These are phyloP conservation scores for Pseudopediastrum boryanum DNA, from an alignment of 139 green algal genomes.

Conservation along the genomic window DNA sequence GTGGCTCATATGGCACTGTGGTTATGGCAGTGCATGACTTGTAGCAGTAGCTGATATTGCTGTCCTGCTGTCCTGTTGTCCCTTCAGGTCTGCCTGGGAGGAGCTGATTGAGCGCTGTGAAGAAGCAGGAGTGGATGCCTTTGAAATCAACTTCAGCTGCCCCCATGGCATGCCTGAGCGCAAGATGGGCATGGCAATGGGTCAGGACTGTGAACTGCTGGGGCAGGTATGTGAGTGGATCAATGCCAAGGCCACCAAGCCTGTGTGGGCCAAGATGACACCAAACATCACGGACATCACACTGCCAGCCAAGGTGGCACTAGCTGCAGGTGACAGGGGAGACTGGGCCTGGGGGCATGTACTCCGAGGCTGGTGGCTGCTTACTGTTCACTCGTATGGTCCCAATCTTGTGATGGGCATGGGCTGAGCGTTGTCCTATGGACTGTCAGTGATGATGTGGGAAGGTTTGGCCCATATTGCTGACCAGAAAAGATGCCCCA, in stretches of 20 bases:
- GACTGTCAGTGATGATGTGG: no score
- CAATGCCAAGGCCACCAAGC: slow-evolving; percentile 74
- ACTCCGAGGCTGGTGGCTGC: no score
- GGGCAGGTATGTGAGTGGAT: slow-evolving; percentile 93
- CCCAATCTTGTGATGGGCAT: no score
- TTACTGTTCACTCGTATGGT: no score
- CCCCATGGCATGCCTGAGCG: slow-evolving; percentile 95
- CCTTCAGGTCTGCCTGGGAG: slow-evolving; percentile 82
- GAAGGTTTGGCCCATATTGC: no score
- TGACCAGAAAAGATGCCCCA: no score
- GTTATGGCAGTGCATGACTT: no score
- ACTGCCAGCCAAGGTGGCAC: slow-evolving; percentile 56
- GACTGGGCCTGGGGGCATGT: no score
- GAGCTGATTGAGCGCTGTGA: slow-evolving; percentile 91
- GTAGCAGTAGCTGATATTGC: not conserved
- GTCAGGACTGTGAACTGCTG: slow-evolving; percentile 64
- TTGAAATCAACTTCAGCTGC: slow-evolving; percentile 98
- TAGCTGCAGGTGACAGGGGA: no score
- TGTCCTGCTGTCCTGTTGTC: not conserved
- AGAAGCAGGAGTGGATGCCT: slow-evolving; percentile 90
- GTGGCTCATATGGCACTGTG: no score
- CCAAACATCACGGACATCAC: slow-evolving; percentile 98
- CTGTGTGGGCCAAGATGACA: slow-evolving; percentile 99
- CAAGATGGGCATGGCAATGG: slow-evolving; percentile 88
- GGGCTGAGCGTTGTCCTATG: no score